Conservation (phyloP, 495 filamentous ascomycete genomes). For the Cercophora sp. region DNA sequence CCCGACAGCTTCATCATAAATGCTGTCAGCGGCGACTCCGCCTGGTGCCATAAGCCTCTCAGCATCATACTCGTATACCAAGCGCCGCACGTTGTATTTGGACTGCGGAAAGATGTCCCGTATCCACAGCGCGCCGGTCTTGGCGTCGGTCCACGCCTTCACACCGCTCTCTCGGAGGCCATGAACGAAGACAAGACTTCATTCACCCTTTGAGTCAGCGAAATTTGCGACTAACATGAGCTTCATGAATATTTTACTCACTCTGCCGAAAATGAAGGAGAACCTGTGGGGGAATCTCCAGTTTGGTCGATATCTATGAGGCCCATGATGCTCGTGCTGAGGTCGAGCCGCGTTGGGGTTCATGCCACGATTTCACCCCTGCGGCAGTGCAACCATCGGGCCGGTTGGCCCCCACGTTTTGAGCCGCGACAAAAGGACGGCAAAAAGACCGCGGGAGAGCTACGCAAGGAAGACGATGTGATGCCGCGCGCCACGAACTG, state of each 20-base stretch:
- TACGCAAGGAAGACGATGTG: too few species aligned
- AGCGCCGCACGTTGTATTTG: background rate
- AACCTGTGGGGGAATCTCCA: background rate
- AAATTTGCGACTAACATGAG: background rate
- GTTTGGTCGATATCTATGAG: slow-evolving; percentile 2
- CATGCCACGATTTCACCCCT: background rate
- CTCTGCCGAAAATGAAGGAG: slow-evolving; percentile 1
- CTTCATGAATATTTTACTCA: background rate
- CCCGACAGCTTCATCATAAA: slow-evolving; percentile 5
- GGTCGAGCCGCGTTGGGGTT: background rate
- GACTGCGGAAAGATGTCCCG: slow-evolving; percentile 1
- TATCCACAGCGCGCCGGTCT: slow-evolving; percentile 3
- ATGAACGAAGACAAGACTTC: slow-evolving; percentile 2
- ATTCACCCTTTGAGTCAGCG: background rate
- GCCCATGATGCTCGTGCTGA: slow-evolving; percentile 3
- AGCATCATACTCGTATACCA: slow-evolving; percentile 4
- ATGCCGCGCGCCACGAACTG: too few species aligned
- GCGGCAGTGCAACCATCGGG: background rate
- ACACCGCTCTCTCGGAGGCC: background rate
- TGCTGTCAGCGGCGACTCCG: slow-evolving; percentile 3
- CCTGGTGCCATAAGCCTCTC: slow-evolving; percentile 3
- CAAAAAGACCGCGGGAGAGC: background rate
- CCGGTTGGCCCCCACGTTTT: background rate
- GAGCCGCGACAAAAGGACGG: background rate
- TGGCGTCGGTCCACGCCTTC: slow-evolving; percentile 4